Base-by-base conservation (phyloP, 78 protist genomes). In the Tieghemostelium lacteum region DNA sequence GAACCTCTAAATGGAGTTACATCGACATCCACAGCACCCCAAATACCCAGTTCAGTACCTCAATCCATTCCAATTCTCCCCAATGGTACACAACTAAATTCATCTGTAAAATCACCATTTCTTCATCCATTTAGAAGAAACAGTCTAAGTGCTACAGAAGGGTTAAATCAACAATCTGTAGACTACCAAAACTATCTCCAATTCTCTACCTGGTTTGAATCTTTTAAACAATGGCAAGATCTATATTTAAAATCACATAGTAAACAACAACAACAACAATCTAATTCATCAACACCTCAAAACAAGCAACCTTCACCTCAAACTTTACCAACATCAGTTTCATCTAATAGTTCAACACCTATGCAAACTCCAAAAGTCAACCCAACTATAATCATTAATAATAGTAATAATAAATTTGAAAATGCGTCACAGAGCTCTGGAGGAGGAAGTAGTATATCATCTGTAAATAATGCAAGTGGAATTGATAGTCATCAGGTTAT, bases 191-290 rank as follows among this genome's bases (percentile, higher is more conserved):
- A 57, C 57, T 22, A 39, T 34, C 24, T 26, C 16, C 28, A 29
- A 17, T 63, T 83, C 49, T 49, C 63, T 28, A 17, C 31, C 4
- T 83, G 75, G 67, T 26, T 83, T 26, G 91, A 83, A 58, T 29
- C 72, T 36, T 83, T 54, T 33, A 50, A 64, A 22, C 91, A 83
- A 69, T 55, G 64, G 91, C 91, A 83, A 60, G 91, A 83, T 7
- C 39, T 83, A 31, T 28, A 36, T 24, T 50, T 55, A 10, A 71
- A 29, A 31, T 4, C 45, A 2, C 83, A 72, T 54, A 28, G 29
- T 22, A 7, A 16, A 24, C 34, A 31, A 54, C 69, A 54, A 19
- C 71, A n/a, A 57, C 24, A 2, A 37, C 33, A 55, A 29, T 42
- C 24, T 55, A 12, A 55, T 26, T 4, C 73, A 49, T 17, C 62